Evolutionary conservation across 139 green algal genomes (phyloP).

Genomic region (Eudorina sp.): DNA sequence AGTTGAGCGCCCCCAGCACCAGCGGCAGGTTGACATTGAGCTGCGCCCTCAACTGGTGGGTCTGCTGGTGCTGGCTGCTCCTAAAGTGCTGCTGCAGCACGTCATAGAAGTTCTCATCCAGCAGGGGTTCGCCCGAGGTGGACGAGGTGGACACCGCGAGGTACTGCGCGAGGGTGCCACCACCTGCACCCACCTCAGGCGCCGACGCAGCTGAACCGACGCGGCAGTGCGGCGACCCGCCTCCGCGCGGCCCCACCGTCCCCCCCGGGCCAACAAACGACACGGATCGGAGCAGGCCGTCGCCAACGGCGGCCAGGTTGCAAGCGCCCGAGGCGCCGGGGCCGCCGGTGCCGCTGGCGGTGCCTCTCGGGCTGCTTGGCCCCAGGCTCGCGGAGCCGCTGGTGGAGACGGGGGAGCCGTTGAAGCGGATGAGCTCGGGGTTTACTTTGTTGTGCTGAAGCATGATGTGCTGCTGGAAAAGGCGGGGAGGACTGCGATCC

Average conservation of each 20-base stretch:
- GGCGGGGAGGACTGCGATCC: not conserved
- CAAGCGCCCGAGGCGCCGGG: not conserved
- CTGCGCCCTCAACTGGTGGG: conserved; percentile 16
- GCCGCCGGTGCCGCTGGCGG: too few species aligned
- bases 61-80: not conserved
- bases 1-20: conserved; percentile 36
- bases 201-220: not conserved
- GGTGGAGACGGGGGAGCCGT: not conserved
- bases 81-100: conserved; percentile 47
- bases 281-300: not conserved
- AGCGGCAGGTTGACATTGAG: conserved; percentile 42
- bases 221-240: not conserved
- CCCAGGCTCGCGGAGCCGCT: not conserved
- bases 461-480: not conserved
- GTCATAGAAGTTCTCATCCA: conserved; percentile 31
- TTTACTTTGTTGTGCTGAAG: not conserved
- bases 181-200: not conserved
- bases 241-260: not conserved
- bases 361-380: not conserved
- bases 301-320: not conserved
- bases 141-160: not conserved
- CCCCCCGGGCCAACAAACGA: not conserved
- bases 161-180: conserved; percentile 28
- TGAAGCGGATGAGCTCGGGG: not conserved
- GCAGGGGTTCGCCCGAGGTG: conserved; percentile 13